Evolutionary conservation across 2,329 filamentous ascomycete genomes (phyloP).

Genomic region (Claviceps sp.): DNA sequence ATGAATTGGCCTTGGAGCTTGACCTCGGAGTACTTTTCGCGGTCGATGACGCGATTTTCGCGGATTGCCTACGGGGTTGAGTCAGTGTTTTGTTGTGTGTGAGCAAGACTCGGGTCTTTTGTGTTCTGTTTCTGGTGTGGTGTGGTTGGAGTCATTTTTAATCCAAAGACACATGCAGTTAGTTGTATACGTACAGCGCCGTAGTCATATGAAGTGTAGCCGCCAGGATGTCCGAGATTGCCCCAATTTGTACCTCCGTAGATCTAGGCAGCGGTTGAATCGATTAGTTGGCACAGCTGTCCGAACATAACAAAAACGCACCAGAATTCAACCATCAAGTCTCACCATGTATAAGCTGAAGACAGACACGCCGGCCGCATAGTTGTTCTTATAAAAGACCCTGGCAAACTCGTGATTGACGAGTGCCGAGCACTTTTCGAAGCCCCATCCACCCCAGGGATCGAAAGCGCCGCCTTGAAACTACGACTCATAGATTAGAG

Average conservation of each 20-base stretch:
- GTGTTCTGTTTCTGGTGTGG: not conserved
- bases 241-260: conserved; percentile 79
- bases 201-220: conserved; percentile 46
- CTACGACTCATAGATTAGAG: conserved; percentile 16
- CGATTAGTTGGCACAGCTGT: not conserved
- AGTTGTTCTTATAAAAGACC: conserved; percentile 68
- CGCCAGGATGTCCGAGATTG: conserved; percentile 57
- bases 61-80: conserved; percentile 31
- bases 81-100: not conserved
- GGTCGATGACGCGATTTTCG: conserved; percentile 52
- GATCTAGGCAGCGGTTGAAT: conserved; percentile 24
- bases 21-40: conserved; percentile 68
- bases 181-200: conserved; percentile 22
- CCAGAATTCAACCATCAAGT: not conserved
- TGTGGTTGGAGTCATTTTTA: conserved; percentile 5
- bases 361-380: conserved; percentile 51
- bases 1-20: conserved; percentile 67
- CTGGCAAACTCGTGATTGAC: conserved; percentile 62
- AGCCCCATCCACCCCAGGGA: conserved; percentile 60
- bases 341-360: conserved; percentile 63
- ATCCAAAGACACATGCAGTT: not conserved
- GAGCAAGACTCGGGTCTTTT: conserved; percentile 8
- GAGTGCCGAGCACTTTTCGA: conserved; percentile 50
- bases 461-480: conserved; percentile 63
- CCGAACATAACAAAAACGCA: not conserved